Conservation (phyloP, 2,329 filamentous ascomycete species). For the Huntiella savannae region DNA sequence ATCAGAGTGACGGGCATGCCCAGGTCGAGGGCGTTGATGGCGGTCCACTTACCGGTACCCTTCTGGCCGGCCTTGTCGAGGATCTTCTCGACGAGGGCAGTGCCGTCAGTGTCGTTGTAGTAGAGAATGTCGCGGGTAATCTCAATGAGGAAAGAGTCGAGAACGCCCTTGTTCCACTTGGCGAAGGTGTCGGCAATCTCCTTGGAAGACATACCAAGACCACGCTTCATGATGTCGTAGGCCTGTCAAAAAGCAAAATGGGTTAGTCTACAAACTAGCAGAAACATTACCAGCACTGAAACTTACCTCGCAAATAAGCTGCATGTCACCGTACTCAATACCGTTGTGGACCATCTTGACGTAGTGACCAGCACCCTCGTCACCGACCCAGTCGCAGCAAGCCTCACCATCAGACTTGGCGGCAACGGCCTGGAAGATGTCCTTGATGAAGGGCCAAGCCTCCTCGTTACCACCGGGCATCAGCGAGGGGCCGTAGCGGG, state of each 20-base stretch:
- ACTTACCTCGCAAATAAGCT: slow-evolving; percentile 91
- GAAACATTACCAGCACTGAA: background rate
- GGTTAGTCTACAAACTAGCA: background rate
- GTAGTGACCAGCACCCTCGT: slow-evolving; percentile 98
- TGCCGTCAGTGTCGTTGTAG: slow-evolving; percentile 89
- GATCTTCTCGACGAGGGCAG: slow-evolving; percentile 92
- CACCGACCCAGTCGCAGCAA: slow-evolving; percentile 99
- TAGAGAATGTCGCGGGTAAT: slow-evolving; percentile 98
- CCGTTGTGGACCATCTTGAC: slow-evolving; percentile 99
- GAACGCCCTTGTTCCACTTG: slow-evolving; percentile 96
- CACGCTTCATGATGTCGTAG: slow-evolving; percentile 99
- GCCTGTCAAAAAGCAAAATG: slow-evolving; percentile 35
- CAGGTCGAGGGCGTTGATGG: slow-evolving; percentile 95
- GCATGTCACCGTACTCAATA: slow-evolving; percentile 99
- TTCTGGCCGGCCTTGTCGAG: slow-evolving; percentile 97
- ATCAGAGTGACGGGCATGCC: slow-evolving; percentile 98
- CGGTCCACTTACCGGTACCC: slow-evolving; percentile 99
- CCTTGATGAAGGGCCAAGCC: slow-evolving; percentile 96
- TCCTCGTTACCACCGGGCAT: slow-evolving; percentile 99
- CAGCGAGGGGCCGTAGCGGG: slow-evolving; percentile 86
- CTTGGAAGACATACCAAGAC: slow-evolving; percentile 71
- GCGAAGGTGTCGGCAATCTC: slow-evolving; percentile 90
- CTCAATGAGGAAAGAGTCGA: slow-evolving; percentile 98
- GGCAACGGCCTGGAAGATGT: slow-evolving; percentile 93
- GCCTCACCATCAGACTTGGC: slow-evolving; percentile 95